These are phyloP conservation scores for Solanum medicagineum DNA, from an alignment of 257 asterid species.

Conservation along the genomic window DNA sequence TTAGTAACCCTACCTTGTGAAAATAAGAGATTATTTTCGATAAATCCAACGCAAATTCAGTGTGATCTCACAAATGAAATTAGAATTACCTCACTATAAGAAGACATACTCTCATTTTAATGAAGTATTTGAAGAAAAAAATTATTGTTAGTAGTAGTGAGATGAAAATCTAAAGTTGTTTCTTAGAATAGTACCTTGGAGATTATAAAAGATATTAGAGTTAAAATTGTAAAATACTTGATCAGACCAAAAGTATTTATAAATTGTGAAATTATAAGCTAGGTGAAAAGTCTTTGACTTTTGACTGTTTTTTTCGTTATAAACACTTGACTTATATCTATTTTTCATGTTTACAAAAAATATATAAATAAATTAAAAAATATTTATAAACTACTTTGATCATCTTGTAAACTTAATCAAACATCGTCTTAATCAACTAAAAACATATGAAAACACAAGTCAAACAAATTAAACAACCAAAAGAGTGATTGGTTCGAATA, in stretches of 20 bases:
- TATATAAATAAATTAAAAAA: background rate
- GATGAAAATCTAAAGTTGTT: too few relatives aligned
- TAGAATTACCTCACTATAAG: background rate
- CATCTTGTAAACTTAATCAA: background rate
- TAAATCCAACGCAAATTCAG: background rate
- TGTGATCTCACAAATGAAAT: too few relatives aligned
- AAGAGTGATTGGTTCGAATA: background rate
- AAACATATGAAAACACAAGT: background rate
- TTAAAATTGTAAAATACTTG: background rate
- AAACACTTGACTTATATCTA: background rate
- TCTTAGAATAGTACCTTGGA: too few relatives aligned
- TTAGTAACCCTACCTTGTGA: background rate
- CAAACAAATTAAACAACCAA: background rate
- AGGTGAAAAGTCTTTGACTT: background rate
- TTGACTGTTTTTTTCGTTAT: background rate
- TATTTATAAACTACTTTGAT: background rate
- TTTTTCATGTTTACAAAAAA: too few relatives aligned
- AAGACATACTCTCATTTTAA: background rate
- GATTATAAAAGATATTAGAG: background rate
- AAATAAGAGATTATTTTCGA: rapidly evolving
- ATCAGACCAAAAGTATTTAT: background rate
- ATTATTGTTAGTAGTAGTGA: background rate
- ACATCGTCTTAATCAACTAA: background rate
- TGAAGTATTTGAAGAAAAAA: background rate
- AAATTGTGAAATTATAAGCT: background rate